A percentile compares a stretch with the other conserved stretches of the same genome.
Evolutionary conservation across 495 filamentous ascomycete genomes (phyloP).

Genomic region (Aspergillus affinis): DNA sequence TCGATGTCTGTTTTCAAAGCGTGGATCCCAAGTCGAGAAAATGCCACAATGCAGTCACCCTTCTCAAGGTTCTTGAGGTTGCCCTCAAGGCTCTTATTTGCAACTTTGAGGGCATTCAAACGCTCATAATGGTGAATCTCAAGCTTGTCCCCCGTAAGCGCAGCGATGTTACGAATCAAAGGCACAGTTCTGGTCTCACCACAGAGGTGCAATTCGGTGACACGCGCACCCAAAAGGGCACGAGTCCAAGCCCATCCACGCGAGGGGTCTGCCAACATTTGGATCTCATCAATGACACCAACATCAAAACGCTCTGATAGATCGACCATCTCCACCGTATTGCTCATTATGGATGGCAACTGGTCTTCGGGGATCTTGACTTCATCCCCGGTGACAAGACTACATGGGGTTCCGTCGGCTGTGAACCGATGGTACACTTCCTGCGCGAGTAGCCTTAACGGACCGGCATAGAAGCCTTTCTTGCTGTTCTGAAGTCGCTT

Average conservation of each 20-base stretch:
- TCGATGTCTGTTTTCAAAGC: slow-evolving; percentile 78
- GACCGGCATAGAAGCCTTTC: slow-evolving; percentile 86
- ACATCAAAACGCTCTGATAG: slow-evolving; percentile 72
- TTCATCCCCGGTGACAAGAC: slow-evolving; percentile 91
- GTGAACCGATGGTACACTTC: slow-evolving; percentile 85
- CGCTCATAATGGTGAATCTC: slow-evolving; percentile 79
- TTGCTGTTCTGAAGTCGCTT: slow-evolving; percentile 76
- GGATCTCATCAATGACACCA: slow-evolving; percentile 96
- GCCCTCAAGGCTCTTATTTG: slow-evolving; percentile 58
- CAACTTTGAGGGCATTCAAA: slow-evolving; percentile 71
- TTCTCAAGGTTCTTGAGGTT: slow-evolving; percentile 68
- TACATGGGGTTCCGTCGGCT: slow-evolving; percentile 69
- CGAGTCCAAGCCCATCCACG: slow-evolving; percentile 98
- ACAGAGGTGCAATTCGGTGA: slow-evolving; percentile 88
- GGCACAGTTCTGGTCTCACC: slow-evolving; percentile 83
- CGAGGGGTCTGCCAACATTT: slow-evolving; percentile 81
- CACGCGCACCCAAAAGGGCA: slow-evolving; percentile 81
- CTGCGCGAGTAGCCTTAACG: slow-evolving; percentile 85
- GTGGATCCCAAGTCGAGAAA: slow-evolving; percentile 81
- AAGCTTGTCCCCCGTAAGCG: slow-evolving; percentile 77
- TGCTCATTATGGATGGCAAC: slow-evolving; percentile 63
- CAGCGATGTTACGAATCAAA: slow-evolving; percentile 76
- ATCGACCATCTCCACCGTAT: slow-evolving; percentile 96
- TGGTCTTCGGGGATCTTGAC: slow-evolving; percentile 55
- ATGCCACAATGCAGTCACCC: slow-evolving; percentile 87